Conservation (phyloP, 768 basidiomycete species). For the Pleurotus platypus region DNA sequence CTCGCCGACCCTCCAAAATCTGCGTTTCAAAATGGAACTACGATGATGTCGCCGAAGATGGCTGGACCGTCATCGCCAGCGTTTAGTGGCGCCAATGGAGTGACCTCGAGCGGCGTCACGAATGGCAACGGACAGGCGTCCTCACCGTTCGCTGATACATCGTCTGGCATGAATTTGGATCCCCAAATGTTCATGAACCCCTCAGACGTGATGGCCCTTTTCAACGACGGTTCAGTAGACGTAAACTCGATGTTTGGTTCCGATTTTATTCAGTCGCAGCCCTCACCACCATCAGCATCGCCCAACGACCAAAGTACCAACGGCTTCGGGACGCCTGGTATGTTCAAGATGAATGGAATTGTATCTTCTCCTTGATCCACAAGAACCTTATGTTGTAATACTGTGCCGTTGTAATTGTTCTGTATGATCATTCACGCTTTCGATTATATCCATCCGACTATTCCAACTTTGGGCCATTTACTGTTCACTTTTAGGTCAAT, state of each 20-base stretch:
- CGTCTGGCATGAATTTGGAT: conserved; percentile 35
- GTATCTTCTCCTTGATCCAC: conserved; percentile 1
- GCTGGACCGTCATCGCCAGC: conserved; percentile 1
- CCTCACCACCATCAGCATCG: background rate
- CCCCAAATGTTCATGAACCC: conserved; percentile 53
- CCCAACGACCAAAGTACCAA: background rate
- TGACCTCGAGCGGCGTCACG: background rate
- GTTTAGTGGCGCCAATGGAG: background rate
- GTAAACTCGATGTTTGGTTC: conserved; percentile 25
- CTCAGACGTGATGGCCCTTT: conserved; percentile 59
- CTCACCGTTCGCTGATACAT: conserved; percentile 32
- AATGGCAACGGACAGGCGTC: background rate
- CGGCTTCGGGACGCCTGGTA: background rate
- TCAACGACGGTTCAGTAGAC: conserved; percentile 46
- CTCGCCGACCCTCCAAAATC: conserved; percentile 47
- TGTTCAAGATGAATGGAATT: conserved; percentile 6
- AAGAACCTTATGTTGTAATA: background rate
- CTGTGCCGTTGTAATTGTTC: background rate
- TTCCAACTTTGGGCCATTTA: too few species aligned
- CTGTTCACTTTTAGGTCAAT: too few species aligned
- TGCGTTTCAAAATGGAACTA: conserved; percentile 6
- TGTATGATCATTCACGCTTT: background rate
- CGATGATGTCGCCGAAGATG: conserved; percentile 1
- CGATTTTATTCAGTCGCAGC: conserved; percentile 11
- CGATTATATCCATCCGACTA: background rate